phyloP scores from a whole-genome alignment of 345 rosid species.

The Citrus mangshanensis region DNA sequence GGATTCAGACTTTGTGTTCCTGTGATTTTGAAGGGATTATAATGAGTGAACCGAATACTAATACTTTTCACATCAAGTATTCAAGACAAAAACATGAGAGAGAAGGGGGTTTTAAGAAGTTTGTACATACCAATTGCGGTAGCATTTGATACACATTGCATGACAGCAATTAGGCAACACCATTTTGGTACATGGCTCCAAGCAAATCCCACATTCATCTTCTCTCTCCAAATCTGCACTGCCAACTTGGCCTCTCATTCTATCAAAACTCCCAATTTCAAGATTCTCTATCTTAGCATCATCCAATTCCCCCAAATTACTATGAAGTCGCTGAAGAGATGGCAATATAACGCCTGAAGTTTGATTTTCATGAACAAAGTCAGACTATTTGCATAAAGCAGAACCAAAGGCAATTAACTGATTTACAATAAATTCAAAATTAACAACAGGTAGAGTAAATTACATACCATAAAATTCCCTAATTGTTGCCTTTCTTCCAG shows the following conservation, averaged over 20 bases:
- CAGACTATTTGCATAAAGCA: neutral
- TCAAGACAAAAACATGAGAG: neutral
- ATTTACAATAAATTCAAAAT: neutral
- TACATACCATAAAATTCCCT: conserved; percentile 80
- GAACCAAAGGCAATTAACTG: neutral
- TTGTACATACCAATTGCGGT: conserved; percentile 70
- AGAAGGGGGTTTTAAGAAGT: neutral
- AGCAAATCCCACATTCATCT: conserved; percentile 97
- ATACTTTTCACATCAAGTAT: neutral
- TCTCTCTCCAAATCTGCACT: conserved; percentile 73
- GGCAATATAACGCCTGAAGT: conserved; percentile 81
- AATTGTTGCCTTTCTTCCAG: conserved; percentile 87
- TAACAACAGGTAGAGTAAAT: neutral
- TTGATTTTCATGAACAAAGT: neutral
- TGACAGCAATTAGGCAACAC: conserved; percentile 92
- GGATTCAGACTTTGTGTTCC: conserved; percentile 91
- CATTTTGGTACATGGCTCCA: conserved; percentile 93
- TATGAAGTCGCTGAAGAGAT: conserved; percentile 70
- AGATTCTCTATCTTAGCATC: conserved; percentile 27
- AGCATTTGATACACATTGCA: conserved; percentile 97
- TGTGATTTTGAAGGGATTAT: conserved; percentile 29
- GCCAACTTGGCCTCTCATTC: conserved; percentile 42
- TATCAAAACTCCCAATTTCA: conserved; percentile 27
- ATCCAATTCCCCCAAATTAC: conserved; percentile 46
- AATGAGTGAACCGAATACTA: neutral